These are phyloP conservation scores for Floccularia luteovirens DNA, from an alignment of 768 basidiomycete species.

Conservation along the genomic window DNA sequence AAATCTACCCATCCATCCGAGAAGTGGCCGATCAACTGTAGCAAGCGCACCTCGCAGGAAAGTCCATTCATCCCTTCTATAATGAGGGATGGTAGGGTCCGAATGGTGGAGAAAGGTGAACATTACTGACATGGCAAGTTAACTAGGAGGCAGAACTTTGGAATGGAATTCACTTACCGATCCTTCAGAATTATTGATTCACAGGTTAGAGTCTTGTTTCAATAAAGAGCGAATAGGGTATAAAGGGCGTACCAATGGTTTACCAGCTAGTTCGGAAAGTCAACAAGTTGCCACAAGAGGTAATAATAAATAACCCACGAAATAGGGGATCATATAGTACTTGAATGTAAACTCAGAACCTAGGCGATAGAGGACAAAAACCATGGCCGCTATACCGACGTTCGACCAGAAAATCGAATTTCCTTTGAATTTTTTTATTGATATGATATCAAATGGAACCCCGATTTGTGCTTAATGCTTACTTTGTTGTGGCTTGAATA, in stretches of 20 bases:
- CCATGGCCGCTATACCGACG: conserved; percentile 17
- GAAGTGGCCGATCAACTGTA: conserved; percentile 48
- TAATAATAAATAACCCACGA: conserved; percentile 20
- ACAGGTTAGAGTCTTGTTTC: not conserved
- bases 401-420: conserved; percentile 29
- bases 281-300: not conserved
- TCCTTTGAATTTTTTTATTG: conserved; percentile 14
- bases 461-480: conserved; percentile 3
- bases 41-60: conserved; percentile 49
- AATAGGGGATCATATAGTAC: conserved; percentile 33
- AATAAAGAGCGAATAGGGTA: not conserved
- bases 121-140: conserved; percentile 28
- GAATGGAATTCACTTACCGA: conserved; percentile 15
- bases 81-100: conserved; percentile 50
- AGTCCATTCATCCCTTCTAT: conserved; percentile 43
- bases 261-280: conserved; percentile 19
- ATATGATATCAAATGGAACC: not conserved
- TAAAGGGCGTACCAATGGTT: conserved; percentile 30
- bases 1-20: conserved; percentile 54
- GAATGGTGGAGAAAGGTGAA: conserved; percentile 59
- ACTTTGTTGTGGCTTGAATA: conserved; percentile 33
- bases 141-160: not conserved
- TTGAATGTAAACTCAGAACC: conserved; percentile 19
- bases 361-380: conserved; percentile 12
- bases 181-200: conserved; percentile 15